Percentiles rank a stretch among this genome's conserved stretches.
These are phyloP conservation scores for Leonotis leonurus DNA, from an alignment of 257 asterid genomes.

Conservation along the genomic window DNA sequence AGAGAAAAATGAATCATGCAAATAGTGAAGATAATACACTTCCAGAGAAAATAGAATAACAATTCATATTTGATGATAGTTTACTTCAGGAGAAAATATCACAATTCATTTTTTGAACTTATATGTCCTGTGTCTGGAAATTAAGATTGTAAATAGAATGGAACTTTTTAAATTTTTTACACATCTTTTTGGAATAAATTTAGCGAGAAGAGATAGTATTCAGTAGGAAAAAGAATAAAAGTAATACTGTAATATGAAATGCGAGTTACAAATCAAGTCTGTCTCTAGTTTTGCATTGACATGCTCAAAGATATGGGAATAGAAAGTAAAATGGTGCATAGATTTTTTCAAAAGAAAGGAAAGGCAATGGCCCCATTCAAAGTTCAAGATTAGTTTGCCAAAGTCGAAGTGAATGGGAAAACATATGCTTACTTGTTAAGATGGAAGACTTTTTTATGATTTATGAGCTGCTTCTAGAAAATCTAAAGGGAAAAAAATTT, in stretches of 20 bases:
- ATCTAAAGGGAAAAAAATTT: neutral
- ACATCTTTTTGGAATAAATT: neutral
- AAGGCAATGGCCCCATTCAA: no score
- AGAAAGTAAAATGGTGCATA: neutral
- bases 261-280: neutral
- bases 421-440: neutral
- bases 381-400: no score
- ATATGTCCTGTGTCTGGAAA: neutral
- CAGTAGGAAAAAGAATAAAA: neutral
- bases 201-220: slow-evolving; percentile 1
- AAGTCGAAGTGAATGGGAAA: neutral
- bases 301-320: neutral
- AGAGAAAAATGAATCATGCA: neutral
- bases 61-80: neutral
- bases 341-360: no score
- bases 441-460: neutral
- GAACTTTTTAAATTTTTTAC: neutral
- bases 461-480: neutral
- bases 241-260: neutral
- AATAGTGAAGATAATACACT: neutral
- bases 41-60: neutral
- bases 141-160: neutral
- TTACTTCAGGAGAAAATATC: neutral
- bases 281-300: neutral
- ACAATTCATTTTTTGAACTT: neutral